phyloP scores from a whole-genome alignment of 2,329 filamentous ascomycete species.

The Neopestalotiopsis sp. region DNA sequence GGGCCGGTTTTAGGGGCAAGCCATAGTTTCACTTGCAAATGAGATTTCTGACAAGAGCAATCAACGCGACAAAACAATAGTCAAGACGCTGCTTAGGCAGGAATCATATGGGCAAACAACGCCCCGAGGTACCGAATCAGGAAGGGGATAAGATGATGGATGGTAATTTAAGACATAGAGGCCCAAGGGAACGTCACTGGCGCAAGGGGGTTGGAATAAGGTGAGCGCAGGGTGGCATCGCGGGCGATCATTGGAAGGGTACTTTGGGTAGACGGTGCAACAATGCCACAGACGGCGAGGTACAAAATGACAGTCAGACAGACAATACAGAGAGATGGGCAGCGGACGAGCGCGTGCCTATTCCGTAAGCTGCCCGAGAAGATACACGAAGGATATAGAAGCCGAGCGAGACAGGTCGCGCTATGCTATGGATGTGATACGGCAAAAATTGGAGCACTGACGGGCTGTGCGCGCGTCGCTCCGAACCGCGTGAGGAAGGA shows the following conservation, averaged over 20 bases:
- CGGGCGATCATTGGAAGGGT: conserved; percentile 11
- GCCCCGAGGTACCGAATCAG: background rate
- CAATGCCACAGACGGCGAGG: background rate
- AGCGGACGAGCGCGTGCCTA: background rate
- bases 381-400: background rate
- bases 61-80: background rate
- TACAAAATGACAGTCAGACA: background rate
- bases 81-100: background rate
- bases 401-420: background rate
- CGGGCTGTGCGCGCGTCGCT: conserved; percentile 20
- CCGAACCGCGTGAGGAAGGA: conserved; percentile 21
- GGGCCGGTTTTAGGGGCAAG: background rate
- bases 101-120: conserved; percentile 1
- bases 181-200: conserved; percentile 19
- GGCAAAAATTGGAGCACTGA: background rate
- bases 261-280: background rate
- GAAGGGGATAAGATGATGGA: conserved; percentile 6
- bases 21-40: conserved; percentile 9
- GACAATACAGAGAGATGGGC: background rate
- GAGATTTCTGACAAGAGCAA: conserved; percentile 5
- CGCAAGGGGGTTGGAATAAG: conserved; percentile 18
- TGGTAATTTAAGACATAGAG: conserved; percentile 17
- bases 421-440: background rate
- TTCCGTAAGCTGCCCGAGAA: background rate
- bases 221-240: conserved; percentile 14